phyloP scores from a whole-genome alignment of 2,329 filamentous ascomycete genomes.

The Beauveria bassiana region DNA sequence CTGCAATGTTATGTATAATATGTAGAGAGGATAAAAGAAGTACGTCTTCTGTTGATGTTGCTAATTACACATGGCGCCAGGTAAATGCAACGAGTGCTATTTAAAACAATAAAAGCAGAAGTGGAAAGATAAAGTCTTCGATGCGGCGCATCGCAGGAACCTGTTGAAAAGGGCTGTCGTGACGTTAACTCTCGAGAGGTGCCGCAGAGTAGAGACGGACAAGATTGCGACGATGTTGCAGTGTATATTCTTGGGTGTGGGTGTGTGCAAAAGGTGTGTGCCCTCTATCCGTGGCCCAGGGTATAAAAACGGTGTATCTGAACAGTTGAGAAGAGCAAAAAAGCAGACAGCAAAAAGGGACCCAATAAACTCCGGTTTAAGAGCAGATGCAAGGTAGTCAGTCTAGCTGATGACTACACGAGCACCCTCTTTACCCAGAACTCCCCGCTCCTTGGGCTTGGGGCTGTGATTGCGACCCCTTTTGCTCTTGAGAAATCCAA shows the following conservation, averaged over 20 bases:
- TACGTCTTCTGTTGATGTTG: neutral
- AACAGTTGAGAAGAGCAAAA: neutral
- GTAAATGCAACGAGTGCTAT: neutral
- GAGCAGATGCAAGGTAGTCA: neutral
- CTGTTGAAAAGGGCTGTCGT: neutral
- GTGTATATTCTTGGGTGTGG: neutral
- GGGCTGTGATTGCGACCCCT: constrained; percentile 86
- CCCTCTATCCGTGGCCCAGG: constrained; percentile 7
- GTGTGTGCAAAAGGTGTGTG: neutral
- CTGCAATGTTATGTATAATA: constrained; percentile 1
- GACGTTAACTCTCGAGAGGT: neutral
- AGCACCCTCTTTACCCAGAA: constrained; percentile 90
- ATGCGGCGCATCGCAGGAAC: neutral
- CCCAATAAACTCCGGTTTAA: neutral
- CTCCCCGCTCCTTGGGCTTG: constrained; percentile 87
- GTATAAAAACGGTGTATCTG: constrained; percentile 10
- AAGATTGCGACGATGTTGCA: neutral
- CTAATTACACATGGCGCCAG: neutral
- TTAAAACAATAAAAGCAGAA: neutral
- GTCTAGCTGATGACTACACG: constrained; percentile 65
- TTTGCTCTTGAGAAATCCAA: constrained; percentile 83
- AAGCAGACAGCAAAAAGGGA: neutral
- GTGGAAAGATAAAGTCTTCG: neutral
- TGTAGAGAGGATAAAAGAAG: neutral
- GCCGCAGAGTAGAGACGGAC: neutral